A percentile compares a stretch with the other conserved stretches of the same genome.
Conservation (phyloP, 176 grass and related monocot genomes). For the Triticum turgidum region DNA sequence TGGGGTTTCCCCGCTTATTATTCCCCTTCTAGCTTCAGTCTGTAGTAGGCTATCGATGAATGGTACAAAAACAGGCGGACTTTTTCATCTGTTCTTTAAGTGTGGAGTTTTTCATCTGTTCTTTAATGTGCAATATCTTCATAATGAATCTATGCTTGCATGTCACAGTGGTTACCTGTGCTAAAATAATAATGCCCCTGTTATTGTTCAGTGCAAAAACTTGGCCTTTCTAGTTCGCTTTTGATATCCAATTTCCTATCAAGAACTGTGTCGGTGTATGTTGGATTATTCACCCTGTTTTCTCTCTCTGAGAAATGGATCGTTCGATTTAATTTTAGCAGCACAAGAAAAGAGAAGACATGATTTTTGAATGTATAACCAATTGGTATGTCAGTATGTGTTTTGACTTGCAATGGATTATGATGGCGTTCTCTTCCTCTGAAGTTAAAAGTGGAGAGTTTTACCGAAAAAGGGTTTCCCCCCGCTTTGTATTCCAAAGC, state of each 20-base stretch:
- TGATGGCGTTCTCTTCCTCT: too few relatives aligned
- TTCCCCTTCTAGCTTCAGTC: background rate
- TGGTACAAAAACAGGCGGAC: background rate
- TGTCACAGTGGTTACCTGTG: background rate
- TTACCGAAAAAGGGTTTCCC: too few relatives aligned
- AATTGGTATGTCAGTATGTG: background rate
- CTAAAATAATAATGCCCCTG: background rate
- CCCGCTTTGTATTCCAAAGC: too few relatives aligned
- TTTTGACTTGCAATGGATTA: background rate
- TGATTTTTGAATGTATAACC: background rate
- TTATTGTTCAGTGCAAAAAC: background rate
- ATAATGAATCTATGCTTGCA: too few relatives aligned
- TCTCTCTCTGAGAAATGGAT: background rate
- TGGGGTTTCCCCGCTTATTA: background rate
- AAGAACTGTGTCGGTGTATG: background rate
- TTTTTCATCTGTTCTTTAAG: background rate
- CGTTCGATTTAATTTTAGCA: background rate
- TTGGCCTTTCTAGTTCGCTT: background rate
- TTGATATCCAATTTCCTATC: background rate
- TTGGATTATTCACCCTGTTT: background rate
- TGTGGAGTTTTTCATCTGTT: background rate
- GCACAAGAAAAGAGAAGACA: background rate
- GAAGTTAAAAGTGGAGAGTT: too few relatives aligned
- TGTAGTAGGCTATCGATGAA: background rate
- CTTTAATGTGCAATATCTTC: background rate